phyloP scores from a whole-genome alignment of 108 stramenopile genomes.

The Cylindrotheca fusiformis region DNA sequence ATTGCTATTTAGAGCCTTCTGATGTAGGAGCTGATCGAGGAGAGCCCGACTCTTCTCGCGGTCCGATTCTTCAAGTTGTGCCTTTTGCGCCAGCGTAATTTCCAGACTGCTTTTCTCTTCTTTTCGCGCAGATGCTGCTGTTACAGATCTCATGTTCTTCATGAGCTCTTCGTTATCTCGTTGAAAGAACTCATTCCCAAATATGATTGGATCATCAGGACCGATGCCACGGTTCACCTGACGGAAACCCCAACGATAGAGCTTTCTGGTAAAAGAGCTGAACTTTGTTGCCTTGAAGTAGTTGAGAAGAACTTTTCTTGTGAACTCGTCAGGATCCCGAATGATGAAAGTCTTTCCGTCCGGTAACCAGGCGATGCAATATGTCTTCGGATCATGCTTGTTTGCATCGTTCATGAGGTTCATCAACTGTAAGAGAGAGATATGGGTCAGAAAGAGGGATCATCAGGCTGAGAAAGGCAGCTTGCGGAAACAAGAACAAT shows the following conservation, averaged over 20 bases:
- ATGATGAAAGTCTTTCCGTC: conserved; percentile 80
- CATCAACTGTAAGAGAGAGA: conserved; percentile 45
- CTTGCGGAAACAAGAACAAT: not conserved
- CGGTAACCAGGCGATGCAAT: conserved; percentile 54
- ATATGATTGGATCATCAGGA: conserved; percentile 63
- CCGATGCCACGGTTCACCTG: conserved; percentile 69
- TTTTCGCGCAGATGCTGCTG: conserved; percentile 53
- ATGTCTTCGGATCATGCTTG: conserved; percentile 18
- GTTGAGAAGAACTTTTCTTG: conserved; percentile 63
- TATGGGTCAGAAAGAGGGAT: not conserved
- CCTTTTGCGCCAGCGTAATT: conserved; percentile 24
- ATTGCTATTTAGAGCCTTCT: conserved; percentile 14
- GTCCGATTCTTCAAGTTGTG: conserved; percentile 14
- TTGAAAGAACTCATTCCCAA: conserved; percentile 68
- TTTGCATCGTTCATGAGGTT: conserved; percentile 52
- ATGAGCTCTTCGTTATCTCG: conserved; percentile 59
- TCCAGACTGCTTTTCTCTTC: conserved; percentile 27
- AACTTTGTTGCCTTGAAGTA: conserved; percentile 87
- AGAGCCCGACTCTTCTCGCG: conserved; percentile 14
- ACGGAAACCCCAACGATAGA: conserved; percentile 80
- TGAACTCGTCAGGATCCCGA: conserved; percentile 66
- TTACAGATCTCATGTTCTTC: conserved; percentile 52
- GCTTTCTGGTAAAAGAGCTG: conserved; percentile 77
- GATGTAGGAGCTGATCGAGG: conserved; percentile 19
- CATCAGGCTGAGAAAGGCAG: not conserved